phyloP scores from a whole-genome alignment of 1,284 basidiomycete species.

The Ganoderma lingzhi region DNA sequence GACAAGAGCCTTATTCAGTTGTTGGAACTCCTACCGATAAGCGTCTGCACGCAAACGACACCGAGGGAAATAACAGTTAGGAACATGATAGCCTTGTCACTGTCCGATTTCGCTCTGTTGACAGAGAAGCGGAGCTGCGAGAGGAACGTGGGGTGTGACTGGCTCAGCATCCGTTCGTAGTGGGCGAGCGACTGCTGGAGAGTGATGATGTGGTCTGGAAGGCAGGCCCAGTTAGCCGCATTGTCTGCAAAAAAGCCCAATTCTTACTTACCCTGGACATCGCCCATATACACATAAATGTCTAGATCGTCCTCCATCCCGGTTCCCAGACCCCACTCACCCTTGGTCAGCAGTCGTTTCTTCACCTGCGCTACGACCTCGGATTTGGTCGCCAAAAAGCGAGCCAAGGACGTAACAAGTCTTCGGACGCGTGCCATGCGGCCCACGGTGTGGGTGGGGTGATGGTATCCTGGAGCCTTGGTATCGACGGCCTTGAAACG shows the following conservation, averaged over 20 bases:
- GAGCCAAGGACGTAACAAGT: constrained; percentile 83
- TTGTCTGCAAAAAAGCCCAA: background rate
- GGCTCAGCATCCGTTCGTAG: constrained; percentile 88
- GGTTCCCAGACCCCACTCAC: constrained; percentile 49
- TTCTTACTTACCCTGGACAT: constrained; percentile 80
- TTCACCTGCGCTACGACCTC: constrained; percentile 85
- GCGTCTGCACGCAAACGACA: constrained; percentile 73
- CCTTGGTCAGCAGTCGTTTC: constrained; percentile 67
- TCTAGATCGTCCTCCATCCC: constrained; percentile 61
- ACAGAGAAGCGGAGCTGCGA: constrained; percentile 77
- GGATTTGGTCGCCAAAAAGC: constrained; percentile 83
- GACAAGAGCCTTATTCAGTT: background rate
- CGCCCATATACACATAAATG: constrained; percentile 89
- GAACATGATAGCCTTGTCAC: constrained; percentile 72
- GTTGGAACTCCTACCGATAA: constrained; percentile 60
- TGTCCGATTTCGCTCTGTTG: constrained; percentile 65
- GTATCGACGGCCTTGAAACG: constrained; percentile 33
- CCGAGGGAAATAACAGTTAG: constrained; percentile 75
- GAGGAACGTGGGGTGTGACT: constrained; percentile 89
- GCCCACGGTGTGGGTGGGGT: constrained; percentile 55
- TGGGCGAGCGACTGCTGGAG: constrained; percentile 88
- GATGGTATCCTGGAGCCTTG: constrained; percentile 28
- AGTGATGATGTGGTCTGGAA: constrained; percentile 88
- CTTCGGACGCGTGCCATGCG: constrained; percentile 86
- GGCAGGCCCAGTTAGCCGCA: constrained; percentile 10